phyloP scores from a whole-genome alignment of 164 flowering plant genomes.

The Sextonia rubra region DNA sequence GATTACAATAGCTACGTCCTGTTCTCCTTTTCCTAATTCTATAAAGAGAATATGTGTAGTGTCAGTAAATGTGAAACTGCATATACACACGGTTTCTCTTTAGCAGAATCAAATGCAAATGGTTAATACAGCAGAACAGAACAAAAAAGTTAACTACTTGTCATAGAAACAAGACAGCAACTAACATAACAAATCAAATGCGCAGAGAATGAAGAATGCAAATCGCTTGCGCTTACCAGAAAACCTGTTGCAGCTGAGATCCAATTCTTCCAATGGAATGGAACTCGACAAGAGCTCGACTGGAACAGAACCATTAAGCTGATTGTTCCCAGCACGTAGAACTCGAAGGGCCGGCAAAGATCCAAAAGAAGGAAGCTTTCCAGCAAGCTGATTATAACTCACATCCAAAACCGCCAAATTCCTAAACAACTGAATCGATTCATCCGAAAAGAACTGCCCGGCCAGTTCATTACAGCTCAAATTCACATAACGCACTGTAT shows the following conservation, averaged over 20 bases:
- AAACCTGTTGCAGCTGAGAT: constrained; percentile 85
- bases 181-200: too few species aligned
- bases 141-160: too few species aligned
- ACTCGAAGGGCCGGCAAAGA: constrained; percentile 46
- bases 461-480: constrained; percentile 53
- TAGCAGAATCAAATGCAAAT: too few species aligned
- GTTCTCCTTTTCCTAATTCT: too few species aligned
- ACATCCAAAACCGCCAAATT: constrained; percentile 72
- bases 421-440: constrained; percentile 48
- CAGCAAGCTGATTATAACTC: constrained; percentile 55
- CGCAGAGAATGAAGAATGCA: too few species aligned
- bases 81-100: too few species aligned
- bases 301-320: constrained; percentile 54
- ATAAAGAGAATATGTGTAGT: too few species aligned
- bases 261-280: constrained; percentile 63
- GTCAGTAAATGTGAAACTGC: too few species aligned
- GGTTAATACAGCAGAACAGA: too few species aligned
- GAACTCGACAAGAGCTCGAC: constrained; percentile 48
- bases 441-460: constrained; percentile 55
- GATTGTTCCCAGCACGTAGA: constrained; percentile 56
- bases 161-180: too few species aligned
- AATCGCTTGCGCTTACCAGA: constrained; percentile 43
- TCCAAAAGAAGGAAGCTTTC: constrained; percentile 60
- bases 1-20: too few species aligned
- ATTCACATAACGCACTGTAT: constrained; percentile 55